Percentiles rank a stretch among this genome's conserved stretches.
Evolutionary conservation across 805 yeast genomes (phyloP).

Genomic region (Metschnikowia henanensis): DNA sequence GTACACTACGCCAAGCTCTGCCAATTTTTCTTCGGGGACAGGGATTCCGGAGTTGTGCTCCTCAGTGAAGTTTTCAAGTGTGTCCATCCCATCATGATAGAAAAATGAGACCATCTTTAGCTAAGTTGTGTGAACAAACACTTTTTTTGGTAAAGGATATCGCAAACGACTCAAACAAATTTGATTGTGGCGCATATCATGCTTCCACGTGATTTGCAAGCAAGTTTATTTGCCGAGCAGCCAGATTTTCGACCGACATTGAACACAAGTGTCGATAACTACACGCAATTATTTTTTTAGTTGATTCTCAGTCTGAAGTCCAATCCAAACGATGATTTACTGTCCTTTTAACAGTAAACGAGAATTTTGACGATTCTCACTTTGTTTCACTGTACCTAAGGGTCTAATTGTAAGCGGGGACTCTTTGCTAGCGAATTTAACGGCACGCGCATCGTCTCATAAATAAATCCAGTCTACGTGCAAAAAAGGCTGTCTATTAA

Average conservation of each 20-base stretch:
- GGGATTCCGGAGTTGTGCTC: slow-evolving; percentile 70
- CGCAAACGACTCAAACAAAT: neutral
- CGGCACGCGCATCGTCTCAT: neutral
- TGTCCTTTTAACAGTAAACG: no score
- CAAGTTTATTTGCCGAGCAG: neutral
- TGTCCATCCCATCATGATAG: slow-evolving; percentile 62
- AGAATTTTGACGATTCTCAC: no score
- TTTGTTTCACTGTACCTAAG: no score
- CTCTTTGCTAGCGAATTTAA: neutral
- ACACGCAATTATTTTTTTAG: no score
- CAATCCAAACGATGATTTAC: no score
- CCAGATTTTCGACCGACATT: no score
- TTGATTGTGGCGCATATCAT: neutral
- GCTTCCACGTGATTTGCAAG: slow-evolving; percentile 1
- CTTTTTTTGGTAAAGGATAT: neutral
- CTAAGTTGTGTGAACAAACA: neutral
- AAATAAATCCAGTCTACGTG: neutral
- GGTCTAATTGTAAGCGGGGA: neutral
- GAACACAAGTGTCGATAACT: no score
- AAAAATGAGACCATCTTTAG: slow-evolving; percentile 44
- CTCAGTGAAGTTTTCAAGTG: slow-evolving; percentile 57
- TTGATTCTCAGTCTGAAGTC: no score
- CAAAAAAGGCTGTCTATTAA: no score
- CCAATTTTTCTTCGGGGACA: slow-evolving; percentile 52
- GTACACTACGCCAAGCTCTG: slow-evolving; percentile 68